Evolutionary conservation across 768 basidiomycete species (phyloP).

Genomic region (Kwoniella botswanensis): DNA sequence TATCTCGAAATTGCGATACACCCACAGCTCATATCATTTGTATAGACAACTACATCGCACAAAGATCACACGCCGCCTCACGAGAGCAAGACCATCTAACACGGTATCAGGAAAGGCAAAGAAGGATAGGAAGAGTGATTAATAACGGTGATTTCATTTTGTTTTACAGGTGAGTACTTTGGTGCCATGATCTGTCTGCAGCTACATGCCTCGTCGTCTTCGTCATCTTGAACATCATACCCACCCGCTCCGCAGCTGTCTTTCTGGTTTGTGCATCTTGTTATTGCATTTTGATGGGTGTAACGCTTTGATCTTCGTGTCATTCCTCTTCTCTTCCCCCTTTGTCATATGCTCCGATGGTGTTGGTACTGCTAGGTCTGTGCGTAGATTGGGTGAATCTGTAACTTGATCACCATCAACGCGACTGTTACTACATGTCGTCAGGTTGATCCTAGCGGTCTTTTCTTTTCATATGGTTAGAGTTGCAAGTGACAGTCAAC

Average conservation of each 20-base stretch:
- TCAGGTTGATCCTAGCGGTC: no score
- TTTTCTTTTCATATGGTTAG: no score
- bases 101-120: no score
- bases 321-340: slow-evolving; percentile 1
- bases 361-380: background rate
- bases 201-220: no score
- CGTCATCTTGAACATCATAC: background rate
- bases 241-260: background rate
- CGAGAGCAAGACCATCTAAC: no score
- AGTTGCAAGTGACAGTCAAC: no score
- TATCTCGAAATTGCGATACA: background rate
- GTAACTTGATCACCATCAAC: slow-evolving; percentile 1
- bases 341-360: background rate
- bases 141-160: no score
- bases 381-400: background rate
- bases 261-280: background rate
- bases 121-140: no score
- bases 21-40: no score
- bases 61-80: no score
- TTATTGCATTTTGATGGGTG: background rate
- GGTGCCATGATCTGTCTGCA: no score
- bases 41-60: no score
- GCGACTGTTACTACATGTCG: background rate
- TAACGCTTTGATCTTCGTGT: slow-evolving; percentile 12
- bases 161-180: slow-evolving; percentile 6